Conservation (phyloP, 345 rosid genomes). For the Gynandropsis gynandra region DNA sequence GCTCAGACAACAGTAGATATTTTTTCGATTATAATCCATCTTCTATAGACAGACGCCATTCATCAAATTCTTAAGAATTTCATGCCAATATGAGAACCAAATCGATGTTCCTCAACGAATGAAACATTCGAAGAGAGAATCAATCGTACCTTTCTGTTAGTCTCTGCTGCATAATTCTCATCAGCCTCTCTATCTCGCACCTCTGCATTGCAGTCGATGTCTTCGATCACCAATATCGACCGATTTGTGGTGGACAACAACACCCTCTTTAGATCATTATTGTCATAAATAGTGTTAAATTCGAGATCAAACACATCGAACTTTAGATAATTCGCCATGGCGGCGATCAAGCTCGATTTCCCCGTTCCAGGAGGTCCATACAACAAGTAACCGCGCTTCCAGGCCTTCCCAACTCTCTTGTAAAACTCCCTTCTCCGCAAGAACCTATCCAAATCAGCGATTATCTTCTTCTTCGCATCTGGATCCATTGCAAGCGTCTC, state of each 20-base stretch:
- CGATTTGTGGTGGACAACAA: slow-evolving; percentile 41
- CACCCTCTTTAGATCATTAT: slow-evolving; percentile 36
- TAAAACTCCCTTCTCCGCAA: slow-evolving; percentile 42
- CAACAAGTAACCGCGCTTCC: slow-evolving; percentile 54
- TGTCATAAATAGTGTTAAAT: slow-evolving; percentile 28
- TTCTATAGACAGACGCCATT: too few species aligned
- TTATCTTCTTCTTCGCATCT: slow-evolving; percentile 29
- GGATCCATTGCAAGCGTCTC: slow-evolving; percentile 45
- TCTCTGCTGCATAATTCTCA: background rate
- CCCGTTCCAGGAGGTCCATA: slow-evolving; percentile 63
- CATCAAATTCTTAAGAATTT: too few species aligned
- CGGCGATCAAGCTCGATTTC: slow-evolving; percentile 54
- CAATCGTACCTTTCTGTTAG: slow-evolving; percentile 7
- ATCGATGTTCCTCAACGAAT: too few species aligned
- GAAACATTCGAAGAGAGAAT: background rate
- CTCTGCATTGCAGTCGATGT: slow-evolving; percentile 42
- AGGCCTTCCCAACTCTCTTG: slow-evolving; percentile 45
- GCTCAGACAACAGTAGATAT: background rate
- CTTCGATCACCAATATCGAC: slow-evolving; percentile 49
- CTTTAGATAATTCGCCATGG: slow-evolving; percentile 50
- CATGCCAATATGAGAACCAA: too few species aligned
- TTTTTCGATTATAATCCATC: too few species aligned
- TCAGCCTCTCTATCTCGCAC: slow-evolving; percentile 26
- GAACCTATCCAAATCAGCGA: slow-evolving; percentile 43
- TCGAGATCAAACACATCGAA: slow-evolving; percentile 55